These are phyloP conservation scores for Vanrija sp. DNA, from an alignment of 1,284 basidiomycete genomes.

Conservation along the genomic window DNA sequence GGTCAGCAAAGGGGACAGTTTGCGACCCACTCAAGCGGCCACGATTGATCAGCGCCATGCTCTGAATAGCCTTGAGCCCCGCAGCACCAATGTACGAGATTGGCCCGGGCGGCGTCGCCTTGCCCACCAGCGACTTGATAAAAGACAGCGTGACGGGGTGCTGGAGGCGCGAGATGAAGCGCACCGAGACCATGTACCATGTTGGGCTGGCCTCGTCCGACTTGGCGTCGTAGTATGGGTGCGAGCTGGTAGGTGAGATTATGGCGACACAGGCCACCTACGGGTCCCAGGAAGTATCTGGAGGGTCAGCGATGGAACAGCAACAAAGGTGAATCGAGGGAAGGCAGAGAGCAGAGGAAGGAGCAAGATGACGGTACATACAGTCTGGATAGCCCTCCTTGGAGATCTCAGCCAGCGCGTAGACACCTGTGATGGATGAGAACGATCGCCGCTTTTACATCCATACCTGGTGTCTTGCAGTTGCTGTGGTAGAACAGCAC, in stretches of 20 bases:
- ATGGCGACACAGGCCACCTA: constrained; percentile 43
- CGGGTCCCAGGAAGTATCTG: constrained; percentile 86
- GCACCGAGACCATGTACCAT: constrained; percentile 86
- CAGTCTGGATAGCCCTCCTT: constrained; percentile 86
- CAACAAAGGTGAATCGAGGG: not conserved
- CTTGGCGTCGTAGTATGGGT: constrained; percentile 90
- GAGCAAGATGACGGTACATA: constrained; percentile 49
- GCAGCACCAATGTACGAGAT: constrained; percentile 62
- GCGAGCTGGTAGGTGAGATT: constrained; percentile 36
- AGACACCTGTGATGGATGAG: constrained; percentile 59
- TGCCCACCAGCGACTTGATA: constrained; percentile 61
- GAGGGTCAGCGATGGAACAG: constrained; percentile 1
- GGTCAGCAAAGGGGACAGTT: not conserved
- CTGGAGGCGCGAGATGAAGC: constrained; percentile 62
- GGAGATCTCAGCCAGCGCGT: constrained; percentile 74
- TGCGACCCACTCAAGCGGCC: constrained; percentile 71
- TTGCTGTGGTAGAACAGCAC: constrained; percentile 83
- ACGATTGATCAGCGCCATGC: constrained; percentile 75
- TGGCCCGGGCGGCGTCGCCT: constrained; percentile 52
- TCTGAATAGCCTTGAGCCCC: constrained; percentile 57
- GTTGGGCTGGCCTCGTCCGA: constrained; percentile 68
- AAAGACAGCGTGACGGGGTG: constrained; percentile 77
- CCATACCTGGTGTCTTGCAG: constrained; percentile 74
- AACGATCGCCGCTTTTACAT: constrained; percentile 1
- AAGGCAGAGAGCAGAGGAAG: not conserved